Percentiles rank a stretch among this genome's conserved stretches.
phyloP scores from a whole-genome alignment of 2,329 filamentous ascomycete species.

The Tolypocladium tropicale region DNA sequence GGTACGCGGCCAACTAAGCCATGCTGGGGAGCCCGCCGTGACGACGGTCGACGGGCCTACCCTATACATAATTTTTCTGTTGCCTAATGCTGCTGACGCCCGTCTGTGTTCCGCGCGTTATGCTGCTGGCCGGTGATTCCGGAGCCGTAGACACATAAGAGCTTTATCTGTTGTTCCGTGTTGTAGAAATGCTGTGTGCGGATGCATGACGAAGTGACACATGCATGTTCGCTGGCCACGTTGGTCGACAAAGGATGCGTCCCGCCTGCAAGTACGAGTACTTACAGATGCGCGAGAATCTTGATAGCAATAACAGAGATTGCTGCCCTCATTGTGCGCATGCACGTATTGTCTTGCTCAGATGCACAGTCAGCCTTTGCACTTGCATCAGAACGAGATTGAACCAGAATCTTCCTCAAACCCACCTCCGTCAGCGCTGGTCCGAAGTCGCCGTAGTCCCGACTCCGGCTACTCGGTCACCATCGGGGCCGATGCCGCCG shows the following conservation, averaged over 20 bases:
- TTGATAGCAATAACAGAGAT: too few relatives aligned
- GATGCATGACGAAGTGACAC: not conserved
- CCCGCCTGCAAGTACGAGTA: too few relatives aligned
- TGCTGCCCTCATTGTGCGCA: too few relatives aligned
- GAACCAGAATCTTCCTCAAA: not conserved
- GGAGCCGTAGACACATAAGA: too few relatives aligned
- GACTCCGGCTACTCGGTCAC: not conserved
- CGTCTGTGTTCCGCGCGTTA: not conserved
- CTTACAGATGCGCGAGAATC: too few relatives aligned
- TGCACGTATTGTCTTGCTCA: not conserved
- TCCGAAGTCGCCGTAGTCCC: not conserved
- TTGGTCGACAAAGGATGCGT: too few relatives aligned
- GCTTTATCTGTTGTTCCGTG: too few relatives aligned
- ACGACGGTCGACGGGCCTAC: not conserved
- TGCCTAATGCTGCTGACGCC: not conserved
- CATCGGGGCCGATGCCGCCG: not conserved
- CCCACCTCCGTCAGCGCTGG: not conserved
- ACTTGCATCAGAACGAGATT: too few relatives aligned
- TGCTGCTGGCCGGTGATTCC: not conserved
- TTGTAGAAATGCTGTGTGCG: not conserved
- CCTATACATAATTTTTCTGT: not conserved
- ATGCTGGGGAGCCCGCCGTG: not conserved
- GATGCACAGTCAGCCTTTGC: not conserved
- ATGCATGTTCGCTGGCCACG: too few relatives aligned
- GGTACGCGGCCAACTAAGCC: conserved; percentile 2